Evolutionary conservation across 345 rosid genomes (phyloP), one percentile per base, ranked within the genome.

Genomic region (Tarenaya hassleriana): DNA sequence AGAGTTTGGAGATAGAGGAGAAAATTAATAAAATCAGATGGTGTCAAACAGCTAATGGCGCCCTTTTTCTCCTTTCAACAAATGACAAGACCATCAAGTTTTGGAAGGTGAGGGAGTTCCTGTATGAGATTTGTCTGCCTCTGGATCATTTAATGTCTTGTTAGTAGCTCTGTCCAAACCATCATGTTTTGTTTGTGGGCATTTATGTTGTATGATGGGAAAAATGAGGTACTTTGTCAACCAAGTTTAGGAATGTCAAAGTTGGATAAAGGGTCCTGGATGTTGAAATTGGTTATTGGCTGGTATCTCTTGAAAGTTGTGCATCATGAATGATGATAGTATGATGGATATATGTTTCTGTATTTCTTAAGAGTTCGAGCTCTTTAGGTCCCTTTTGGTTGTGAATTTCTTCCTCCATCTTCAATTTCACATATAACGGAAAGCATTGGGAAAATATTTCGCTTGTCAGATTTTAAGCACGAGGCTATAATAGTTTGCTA

Each of bases 1-100:
- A 91, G 82, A 91, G 98, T 67, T 84, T 91, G 89, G 96, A 91
- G 75, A 91, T 91, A 69, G 98, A 91, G 76, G 96, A 91, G 76
- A 91, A 91, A 75, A 87, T 87, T 59, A 91, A 87, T 80, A 87
- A 87, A 74, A 87, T 87, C 65, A 80, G 87, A 70, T 91, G 95
- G 96, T 87, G 92, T 72, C 92, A 82, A 57, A 69, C 79, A 27
- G 80, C 89, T 14, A 87, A 81, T 21, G 75, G 89, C 66, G 89
- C 95, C 34, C 78, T 84, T 31, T 87, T 82, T 69, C 96, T 91
- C 55, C 74, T 91, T 43, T 91, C 98, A 44, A 84, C 98, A 24
- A 91, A 91, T 77, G 96, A 91, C 70, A 84, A 87, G 70, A 91
- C 96, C 47, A 87, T 87, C 50, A 91, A 91, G 73, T 87, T 80